Evolutionary conservation across 2,329 filamentous ascomycete species (phyloP), one percentile per base, ranked within the genome.

Genomic region (Cytospora piceicola): DNA sequence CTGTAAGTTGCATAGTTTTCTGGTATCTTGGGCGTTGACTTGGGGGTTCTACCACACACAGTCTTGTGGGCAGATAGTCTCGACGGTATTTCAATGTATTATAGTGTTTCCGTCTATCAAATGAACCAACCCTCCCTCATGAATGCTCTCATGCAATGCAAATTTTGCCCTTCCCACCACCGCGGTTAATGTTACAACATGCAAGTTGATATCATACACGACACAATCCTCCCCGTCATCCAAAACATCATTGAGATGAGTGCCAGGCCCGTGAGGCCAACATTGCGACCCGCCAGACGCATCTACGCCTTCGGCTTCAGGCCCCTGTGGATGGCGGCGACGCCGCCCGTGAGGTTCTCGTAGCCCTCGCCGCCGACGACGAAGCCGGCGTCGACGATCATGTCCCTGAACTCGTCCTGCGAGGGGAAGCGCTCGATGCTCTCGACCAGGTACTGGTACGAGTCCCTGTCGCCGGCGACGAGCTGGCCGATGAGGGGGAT

Each of bases 361-460:
- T 91, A 99, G 0, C 92, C 92, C 61, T 87, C 79, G 1, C 91
- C 93, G 1, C 91, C 93, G 53, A 96, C 88, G 69, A 91, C 81
- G 74, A 99, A 99, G 1, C 94, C 94, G 3, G 92, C 94, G 30
- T 89, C 86, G 70, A 85, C 77, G 73, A 96, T 95, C 91, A 96
- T 93, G 39, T 87, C 84, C 70, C 89, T 85, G 75, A 96, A 99
- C 70, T 92, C 88, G 61, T 88, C 84, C 81, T 99, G 96, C 71
- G 82, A 90, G 0, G 95, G 96, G 76, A 98, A 98, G 57, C 86
- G 83, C 79, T 97, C 94, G 77, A 99, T 99, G 77, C 94, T 97
- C 83, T 99, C 95, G 12, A 99, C 95, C 12, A 99, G 83, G 79
- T 99, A 99, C 82, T 99, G 95, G 78, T 99, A 99, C 76, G 93